Conservation (phyloP, 2,329 filamentous ascomycete genomes). For the Fusarium agapanthi region DNA sequence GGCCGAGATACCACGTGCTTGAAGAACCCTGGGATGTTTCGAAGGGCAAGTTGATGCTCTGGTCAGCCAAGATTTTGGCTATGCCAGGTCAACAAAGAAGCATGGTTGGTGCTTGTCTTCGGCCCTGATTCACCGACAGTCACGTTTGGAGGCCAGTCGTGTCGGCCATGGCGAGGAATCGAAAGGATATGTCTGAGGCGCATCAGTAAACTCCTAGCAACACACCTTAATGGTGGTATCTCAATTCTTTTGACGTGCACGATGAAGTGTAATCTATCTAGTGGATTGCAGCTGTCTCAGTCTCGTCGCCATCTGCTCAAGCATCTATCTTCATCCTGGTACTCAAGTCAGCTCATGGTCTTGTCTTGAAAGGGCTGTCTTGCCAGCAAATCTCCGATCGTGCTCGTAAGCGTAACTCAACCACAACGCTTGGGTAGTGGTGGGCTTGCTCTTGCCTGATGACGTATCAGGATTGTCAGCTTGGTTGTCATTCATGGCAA, state of each 20-base stretch:
- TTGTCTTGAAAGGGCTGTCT: no score
- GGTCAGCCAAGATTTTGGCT: not conserved
- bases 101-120: not conserved
- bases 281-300: no score
- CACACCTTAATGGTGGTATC: no score
- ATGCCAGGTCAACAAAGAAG: not conserved
- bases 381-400: not conserved
- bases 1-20: slow-evolving; percentile 71
- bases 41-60: not conserved
- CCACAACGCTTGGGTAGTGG: fast-evolving
- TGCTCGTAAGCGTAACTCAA: not conserved
- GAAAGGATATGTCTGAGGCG: no score
- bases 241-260: no score
- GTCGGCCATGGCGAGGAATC: not conserved
- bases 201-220: not conserved
- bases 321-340: not conserved
- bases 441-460: not conserved
- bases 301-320: no score
- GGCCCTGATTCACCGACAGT: not conserved
- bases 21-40: slow-evolving; percentile 58
- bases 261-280: no score
- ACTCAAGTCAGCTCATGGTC: not conserved
- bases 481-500: not conserved
- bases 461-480: no score
- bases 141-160: not conserved